These are phyloP conservation scores for Penicillium sp. DNA, from an alignment of 2,329 filamentous ascomycete genomes.

Conservation along the genomic window DNA sequence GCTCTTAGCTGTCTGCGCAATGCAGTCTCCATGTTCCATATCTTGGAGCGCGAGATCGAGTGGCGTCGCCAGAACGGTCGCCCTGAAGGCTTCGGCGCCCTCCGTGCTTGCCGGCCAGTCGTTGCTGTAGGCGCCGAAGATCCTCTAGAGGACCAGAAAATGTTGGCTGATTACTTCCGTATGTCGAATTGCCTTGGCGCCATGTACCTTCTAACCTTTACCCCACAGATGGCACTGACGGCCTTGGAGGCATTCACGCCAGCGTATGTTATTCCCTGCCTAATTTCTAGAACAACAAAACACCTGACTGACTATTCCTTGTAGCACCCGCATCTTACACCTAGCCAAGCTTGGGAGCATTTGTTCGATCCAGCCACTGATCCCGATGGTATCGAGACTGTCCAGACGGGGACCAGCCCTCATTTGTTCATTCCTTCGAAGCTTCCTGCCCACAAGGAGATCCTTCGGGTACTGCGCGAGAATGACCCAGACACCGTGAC, in stretches of 20 bases:
- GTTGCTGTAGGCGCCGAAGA: constrained; percentile 84
- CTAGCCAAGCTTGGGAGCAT: constrained; percentile 70
- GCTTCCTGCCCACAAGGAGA: constrained; percentile 74
- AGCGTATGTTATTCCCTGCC: constrained; percentile 35
- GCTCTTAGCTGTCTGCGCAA: constrained; percentile 74
- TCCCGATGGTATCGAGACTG: constrained; percentile 49
- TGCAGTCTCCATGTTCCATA: constrained; percentile 84
- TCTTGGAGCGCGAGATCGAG: constrained; percentile 81
- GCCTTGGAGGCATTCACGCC: constrained; percentile 70
- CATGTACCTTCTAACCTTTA: constrained; percentile 2
- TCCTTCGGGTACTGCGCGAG: constrained; percentile 78
- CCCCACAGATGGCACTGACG: constrained; percentile 67
- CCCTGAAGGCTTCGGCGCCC: constrained; percentile 67
- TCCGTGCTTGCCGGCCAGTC: constrained; percentile 72
- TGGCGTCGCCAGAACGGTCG: constrained; percentile 73
- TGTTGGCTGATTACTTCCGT: constrained; percentile 89
- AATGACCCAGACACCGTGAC: constrained; percentile 81
- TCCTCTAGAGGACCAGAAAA: constrained; percentile 75
- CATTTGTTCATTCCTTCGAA: constrained; percentile 73
- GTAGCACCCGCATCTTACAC: constrained; percentile 70
- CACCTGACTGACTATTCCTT: constrained; percentile 1
- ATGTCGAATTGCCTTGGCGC: constrained; percentile 13
- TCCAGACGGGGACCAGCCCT: constrained; percentile 31
- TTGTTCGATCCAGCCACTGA: constrained; percentile 57
- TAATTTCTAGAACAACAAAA: not conserved